phyloP scores from a whole-genome alignment of 1,284 basidiomycete genomes.

The Puccinia horiana region DNA sequence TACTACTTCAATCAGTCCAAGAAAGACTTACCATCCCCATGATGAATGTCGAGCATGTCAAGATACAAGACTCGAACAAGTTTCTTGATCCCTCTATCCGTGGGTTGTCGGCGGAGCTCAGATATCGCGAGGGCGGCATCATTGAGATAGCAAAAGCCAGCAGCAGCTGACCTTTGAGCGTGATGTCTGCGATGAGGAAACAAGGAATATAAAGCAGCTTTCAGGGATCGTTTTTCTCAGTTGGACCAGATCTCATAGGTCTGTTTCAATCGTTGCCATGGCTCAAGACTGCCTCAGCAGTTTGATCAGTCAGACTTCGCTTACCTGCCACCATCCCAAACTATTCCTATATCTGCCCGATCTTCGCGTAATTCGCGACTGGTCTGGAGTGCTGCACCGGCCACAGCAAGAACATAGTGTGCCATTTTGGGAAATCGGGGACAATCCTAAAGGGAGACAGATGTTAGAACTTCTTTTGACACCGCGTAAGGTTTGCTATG shows the following conservation, averaged over 20 bases:
- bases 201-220: neutral
- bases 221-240: neutral
- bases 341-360: slow-evolving; percentile 69
- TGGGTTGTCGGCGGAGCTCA: slow-evolving; percentile 52
- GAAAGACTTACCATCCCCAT: slow-evolving; percentile 73
- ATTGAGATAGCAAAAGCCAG: slow-evolving; percentile 91
- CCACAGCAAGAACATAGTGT: slow-evolving; percentile 71
- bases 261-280: slow-evolving; percentile 51
- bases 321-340: slow-evolving; percentile 75
- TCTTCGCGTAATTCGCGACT: slow-evolving; percentile 66
- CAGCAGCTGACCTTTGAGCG: slow-evolving; percentile 70
- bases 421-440: slow-evolving; percentile 72
- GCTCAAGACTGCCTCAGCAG: neutral
- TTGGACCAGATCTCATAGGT: neutral
- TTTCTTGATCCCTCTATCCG: slow-evolving; percentile 50
- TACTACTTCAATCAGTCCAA: neutral
- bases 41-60: slow-evolving; percentile 81
- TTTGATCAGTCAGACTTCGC: slow-evolving; percentile 62
- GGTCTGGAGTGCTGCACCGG: slow-evolving; percentile 74
- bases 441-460: slow-evolving; percentile 68
- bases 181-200: slow-evolving; percentile 66
- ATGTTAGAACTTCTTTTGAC: neutral
- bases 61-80: slow-evolving; percentile 79
- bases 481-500: neutral
- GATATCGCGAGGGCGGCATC: slow-evolving; percentile 78